phyloP scores from a whole-genome alignment of 495 filamentous ascomycete species.

The Tuber melanosporum region DNA sequence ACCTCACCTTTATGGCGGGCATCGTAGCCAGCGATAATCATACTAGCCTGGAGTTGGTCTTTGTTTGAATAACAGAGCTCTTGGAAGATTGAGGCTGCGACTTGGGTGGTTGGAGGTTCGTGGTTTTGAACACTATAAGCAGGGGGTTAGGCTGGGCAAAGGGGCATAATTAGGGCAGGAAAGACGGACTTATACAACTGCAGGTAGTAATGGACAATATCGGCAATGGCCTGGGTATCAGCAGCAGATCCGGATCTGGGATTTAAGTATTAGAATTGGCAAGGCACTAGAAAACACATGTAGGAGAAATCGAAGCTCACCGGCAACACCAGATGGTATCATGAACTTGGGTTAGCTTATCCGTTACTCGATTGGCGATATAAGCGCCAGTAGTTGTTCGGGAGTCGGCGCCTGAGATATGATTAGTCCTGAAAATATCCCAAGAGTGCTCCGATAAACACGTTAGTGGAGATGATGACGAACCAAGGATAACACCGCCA shows the following conservation, averaged over 20 bases:
- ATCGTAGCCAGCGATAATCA: constrained; percentile 97
- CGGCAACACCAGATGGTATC: constrained; percentile 99
- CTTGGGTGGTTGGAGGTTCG: constrained; percentile 84
- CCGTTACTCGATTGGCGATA: constrained; percentile 97
- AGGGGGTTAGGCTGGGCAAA: constrained; percentile 13
- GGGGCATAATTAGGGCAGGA: neutral
- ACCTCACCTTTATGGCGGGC: constrained; percentile 89
- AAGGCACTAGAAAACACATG: neutral
- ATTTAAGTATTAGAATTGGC: neutral
- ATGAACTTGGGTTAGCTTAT: constrained; percentile 96
- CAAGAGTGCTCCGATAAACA: neutral
- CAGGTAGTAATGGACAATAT: constrained; percentile 94
- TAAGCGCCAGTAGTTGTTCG: constrained; percentile 98
- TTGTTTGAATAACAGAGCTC: constrained; percentile 98
- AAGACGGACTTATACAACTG: constrained; percentile 62
- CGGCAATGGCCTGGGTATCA: constrained; percentile 94
- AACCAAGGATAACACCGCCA: constrained; percentile 87
- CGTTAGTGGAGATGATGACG: constrained; percentile 17
- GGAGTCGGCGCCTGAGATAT: constrained; percentile 68
- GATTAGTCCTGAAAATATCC: constrained; percentile 17
- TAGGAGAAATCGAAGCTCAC: constrained; percentile 15
- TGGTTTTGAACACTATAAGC: constrained; percentile 61
- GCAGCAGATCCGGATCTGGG: constrained; percentile 79
- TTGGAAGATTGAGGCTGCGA: constrained; percentile 89
- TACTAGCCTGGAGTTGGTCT: constrained; percentile 84